Percentiles rank a stretch among this genome's conserved stretches.
Conservation (phyloP, 108 stramenopile species). For the Pseudonitzschia delicatissima region DNA sequence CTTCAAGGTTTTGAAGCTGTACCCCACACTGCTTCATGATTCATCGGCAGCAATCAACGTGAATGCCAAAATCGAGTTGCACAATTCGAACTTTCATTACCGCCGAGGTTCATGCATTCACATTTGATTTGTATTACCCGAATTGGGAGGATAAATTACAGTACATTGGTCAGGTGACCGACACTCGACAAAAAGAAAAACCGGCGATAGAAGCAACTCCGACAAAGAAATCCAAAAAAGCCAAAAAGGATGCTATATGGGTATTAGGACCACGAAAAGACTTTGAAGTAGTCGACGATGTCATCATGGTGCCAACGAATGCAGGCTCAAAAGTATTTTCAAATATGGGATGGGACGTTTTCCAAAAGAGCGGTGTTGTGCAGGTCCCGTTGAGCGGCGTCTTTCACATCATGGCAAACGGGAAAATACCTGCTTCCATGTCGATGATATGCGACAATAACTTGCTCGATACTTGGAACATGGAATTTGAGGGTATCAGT, state of each 20-base stretch:
- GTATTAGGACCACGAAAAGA: constrained; percentile 21
- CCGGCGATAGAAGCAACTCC: neutral
- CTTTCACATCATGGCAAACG: constrained; percentile 36
- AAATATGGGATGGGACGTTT: constrained; percentile 24
- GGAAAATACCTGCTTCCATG: constrained; percentile 30
- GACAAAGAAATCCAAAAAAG: neutral
- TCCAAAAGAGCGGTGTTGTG: constrained; percentile 29
- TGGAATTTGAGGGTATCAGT: constrained; percentile 30
- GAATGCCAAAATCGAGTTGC: constrained; percentile 17
- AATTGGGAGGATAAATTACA: constrained; percentile 20
- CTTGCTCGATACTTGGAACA: constrained; percentile 25
- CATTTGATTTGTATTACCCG: constrained; percentile 42
- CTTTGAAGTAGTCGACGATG: constrained; percentile 30
- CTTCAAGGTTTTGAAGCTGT: constrained; percentile 16
- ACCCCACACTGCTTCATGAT: constrained; percentile 10
- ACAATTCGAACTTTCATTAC: constrained; percentile 40
- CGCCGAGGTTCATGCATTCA: constrained; percentile 34
- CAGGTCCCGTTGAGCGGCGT: constrained; percentile 32
- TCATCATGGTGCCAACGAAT: constrained; percentile 19
- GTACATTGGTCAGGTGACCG: constrained; percentile 24
- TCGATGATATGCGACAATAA: constrained; percentile 43
- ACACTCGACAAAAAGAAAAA: constrained; percentile 14
- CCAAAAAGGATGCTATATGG: constrained; percentile 21
- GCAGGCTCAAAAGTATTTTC: constrained; percentile 17
- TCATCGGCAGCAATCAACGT: neutral